Conservation (phyloP, 2,329 filamentous ascomycete species). For the Aureobasidium vineae region DNA sequence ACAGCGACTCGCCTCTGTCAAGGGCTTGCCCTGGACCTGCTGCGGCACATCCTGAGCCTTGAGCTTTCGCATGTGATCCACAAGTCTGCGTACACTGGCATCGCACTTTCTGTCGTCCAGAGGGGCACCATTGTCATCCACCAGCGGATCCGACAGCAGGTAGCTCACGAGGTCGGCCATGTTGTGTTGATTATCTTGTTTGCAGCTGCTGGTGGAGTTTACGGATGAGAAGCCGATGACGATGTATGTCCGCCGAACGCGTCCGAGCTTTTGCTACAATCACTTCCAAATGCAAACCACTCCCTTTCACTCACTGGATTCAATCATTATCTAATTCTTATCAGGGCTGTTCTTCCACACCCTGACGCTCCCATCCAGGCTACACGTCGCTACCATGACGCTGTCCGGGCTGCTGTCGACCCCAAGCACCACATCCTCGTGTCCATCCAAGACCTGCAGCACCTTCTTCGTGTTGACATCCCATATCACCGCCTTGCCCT, state of each 20-base stretch:
- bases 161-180: constrained; percentile 8
- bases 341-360: constrained; percentile 52
- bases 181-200: not conserved
- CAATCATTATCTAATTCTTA: too few species aligned
- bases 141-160: constrained; percentile 5
- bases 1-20: constrained; percentile 4
- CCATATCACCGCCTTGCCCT: constrained; percentile 83
- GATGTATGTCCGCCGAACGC: not conserved
- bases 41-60: constrained; percentile 18
- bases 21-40: constrained; percentile 11
- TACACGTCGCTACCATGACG: constrained; percentile 59
- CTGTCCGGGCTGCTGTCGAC: constrained; percentile 59
- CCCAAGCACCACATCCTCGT: constrained; percentile 58
- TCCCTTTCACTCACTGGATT: constrained; percentile 5
- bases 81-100: constrained; percentile 3
- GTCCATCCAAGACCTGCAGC: constrained; percentile 63
- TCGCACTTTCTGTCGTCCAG: not conserved
- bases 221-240: constrained; percentile 16
- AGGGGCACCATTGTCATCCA: not conserved
- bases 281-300: not conserved
- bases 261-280: constrained; percentile 3
- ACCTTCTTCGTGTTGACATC: constrained; percentile 83
- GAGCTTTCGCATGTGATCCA: constrained; percentile 12
- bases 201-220: constrained; percentile 1
- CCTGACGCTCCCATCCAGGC: constrained; percentile 60